phyloP scores from a whole-genome alignment of 176 grass and related monocot species.

The Saccharum officinarum region DNA sequence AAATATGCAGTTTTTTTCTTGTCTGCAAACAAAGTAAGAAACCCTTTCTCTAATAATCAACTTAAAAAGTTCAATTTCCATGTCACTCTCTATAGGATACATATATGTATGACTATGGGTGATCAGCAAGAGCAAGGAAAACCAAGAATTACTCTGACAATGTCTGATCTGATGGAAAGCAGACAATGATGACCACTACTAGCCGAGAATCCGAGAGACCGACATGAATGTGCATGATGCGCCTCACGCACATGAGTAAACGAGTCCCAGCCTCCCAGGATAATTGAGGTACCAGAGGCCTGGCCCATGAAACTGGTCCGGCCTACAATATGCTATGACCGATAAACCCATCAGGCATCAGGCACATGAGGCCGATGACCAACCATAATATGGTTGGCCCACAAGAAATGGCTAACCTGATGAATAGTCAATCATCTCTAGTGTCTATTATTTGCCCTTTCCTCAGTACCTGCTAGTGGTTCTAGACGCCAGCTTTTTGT shows the following conservation, averaged over 20 bases:
- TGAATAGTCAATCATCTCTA: conserved; percentile 42
- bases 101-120: not conserved
- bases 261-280: not conserved
- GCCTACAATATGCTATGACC: conserved; percentile 37
- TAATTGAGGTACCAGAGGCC: conserved; percentile 26
- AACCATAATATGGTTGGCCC: conserved; percentile 35
- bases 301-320: conserved; percentile 18
- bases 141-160: conserved; percentile 24
- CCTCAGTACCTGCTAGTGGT: conserved; percentile 33
- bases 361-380: conserved; percentile 27
- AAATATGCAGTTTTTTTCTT: not conserved
- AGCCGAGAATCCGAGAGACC: not conserved
- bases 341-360: conserved; percentile 32
- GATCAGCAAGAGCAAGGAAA: not conserved
- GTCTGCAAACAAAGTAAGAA: not conserved
- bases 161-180: conserved; percentile 1
- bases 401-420: conserved; percentile 39
- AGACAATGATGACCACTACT: not conserved
- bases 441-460: conserved; percentile 40
- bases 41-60: not conserved
- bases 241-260: conserved; percentile 5
- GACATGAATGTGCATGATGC: conserved; percentile 5
- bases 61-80: not conserved
- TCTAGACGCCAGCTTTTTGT: conserved; percentile 39
- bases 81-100: not conserved